These are phyloP conservation scores for Suillus paluster DNA, from an alignment of 768 basidiomycete species.

Conservation along the genomic window DNA sequence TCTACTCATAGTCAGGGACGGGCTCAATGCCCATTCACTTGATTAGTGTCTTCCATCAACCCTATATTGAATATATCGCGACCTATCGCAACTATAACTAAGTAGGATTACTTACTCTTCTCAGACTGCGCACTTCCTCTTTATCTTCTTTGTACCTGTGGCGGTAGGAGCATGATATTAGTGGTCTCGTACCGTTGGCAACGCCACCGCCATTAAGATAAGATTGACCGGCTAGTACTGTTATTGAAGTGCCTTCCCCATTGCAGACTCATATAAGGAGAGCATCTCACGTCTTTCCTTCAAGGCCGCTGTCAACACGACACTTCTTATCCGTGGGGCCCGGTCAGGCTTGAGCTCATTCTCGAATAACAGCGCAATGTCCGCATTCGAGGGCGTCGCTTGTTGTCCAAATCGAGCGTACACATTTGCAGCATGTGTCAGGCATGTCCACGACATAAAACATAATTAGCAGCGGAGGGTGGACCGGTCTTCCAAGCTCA, in stretches of 20 bases:
- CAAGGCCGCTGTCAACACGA: slow-evolving; percentile 16
- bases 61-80: no score
- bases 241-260: slow-evolving; percentile 21
- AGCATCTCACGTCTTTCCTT: slow-evolving; percentile 26
- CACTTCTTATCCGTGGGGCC: slow-evolving; percentile 3
- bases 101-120: background rate
- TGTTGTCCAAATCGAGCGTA: slow-evolving; percentile 30
- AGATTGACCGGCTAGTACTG: slow-evolving; percentile 11
- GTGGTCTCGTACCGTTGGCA: slow-evolving; percentile 18
- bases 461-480: background rate
- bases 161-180: slow-evolving; percentile 29
- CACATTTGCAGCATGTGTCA: slow-evolving; percentile 25
- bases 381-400: background rate
- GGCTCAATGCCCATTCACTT: background rate
- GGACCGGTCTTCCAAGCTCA: background rate
- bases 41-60: no score
- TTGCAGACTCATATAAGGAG: slow-evolving; percentile 16
- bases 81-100: no score
- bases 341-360: slow-evolving; percentile 17
- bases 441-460: background rate
- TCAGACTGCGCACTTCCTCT: background rate
- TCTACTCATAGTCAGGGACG: no score
- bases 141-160: slow-evolving; percentile 9
- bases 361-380: slow-evolving; percentile 5
- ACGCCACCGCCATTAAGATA: slow-evolving; percentile 25